Conservation (phyloP, 2,329 filamentous ascomycete species). For the Penicillium brevicompactum region DNA sequence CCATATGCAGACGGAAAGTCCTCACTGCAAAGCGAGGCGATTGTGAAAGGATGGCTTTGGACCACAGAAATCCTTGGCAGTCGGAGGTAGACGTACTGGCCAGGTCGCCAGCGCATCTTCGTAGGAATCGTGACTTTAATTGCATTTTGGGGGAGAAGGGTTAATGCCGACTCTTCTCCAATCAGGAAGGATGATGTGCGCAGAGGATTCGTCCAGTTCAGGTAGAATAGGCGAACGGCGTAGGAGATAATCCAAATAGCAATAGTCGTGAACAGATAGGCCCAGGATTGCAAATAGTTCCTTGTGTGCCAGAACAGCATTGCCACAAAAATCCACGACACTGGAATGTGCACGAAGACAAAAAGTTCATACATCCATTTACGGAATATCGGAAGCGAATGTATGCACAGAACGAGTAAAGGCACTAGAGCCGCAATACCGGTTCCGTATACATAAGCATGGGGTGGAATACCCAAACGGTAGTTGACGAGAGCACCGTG, state of each 20-base stretch:
- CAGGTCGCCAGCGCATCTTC: conserved; percentile 87
- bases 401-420: conserved; percentile 78
- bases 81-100: conserved; percentile 90
- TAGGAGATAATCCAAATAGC: conserved; percentile 79
- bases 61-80: conserved; percentile 91
- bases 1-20: conserved; percentile 93
- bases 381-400: conserved; percentile 78
- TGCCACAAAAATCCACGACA: conserved; percentile 76
- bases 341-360: conserved; percentile 77
- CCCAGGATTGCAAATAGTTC: conserved; percentile 88
- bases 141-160: conserved; percentile 87
- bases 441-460: conserved; percentile 74
- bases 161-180: conserved; percentile 88
- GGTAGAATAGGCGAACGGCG: conserved; percentile 72
- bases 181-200: conserved; percentile 74
- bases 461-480: conserved; percentile 65
- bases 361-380: conserved; percentile 83
- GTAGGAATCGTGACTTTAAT: conserved; percentile 95
- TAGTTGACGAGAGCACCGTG: conserved; percentile 73
- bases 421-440: conserved; percentile 79
- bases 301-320: conserved; percentile 95
- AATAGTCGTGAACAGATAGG: conserved; percentile 80
- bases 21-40: conserved; percentile 87
- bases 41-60: conserved; percentile 94
- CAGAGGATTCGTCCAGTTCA: conserved; percentile 87